Conservation (phyloP, 2,329 filamentous ascomycete species). For the Metarhizium brunneum region DNA sequence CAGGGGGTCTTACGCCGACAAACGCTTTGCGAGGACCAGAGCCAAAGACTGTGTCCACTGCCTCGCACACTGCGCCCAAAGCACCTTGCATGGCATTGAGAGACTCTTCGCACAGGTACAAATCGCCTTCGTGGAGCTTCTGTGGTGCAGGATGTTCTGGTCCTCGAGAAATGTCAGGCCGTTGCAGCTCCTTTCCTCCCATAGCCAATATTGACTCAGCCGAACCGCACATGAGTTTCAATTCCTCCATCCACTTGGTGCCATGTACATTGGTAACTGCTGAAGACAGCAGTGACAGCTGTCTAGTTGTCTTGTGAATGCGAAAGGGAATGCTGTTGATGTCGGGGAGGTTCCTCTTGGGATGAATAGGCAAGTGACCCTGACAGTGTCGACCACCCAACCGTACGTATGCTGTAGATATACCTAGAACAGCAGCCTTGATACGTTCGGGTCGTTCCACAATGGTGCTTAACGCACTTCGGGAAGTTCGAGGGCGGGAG, state of each 20-base stretch:
- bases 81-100: slow-evolving; percentile 82
- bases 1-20: slow-evolving; percentile 84
- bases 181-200: slow-evolving; percentile 67
- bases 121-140: slow-evolving; percentile 75
- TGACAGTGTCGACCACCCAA: slow-evolving; percentile 72
- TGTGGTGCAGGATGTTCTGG: slow-evolving; percentile 34
- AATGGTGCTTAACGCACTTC: slow-evolving; percentile 64
- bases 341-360: slow-evolving; percentile 43
- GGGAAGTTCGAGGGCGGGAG: slow-evolving; percentile 70
- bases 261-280: slow-evolving; percentile 90
- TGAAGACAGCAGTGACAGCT: slow-evolving; percentile 60
- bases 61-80: slow-evolving; percentile 86
- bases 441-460: slow-evolving; percentile 91
- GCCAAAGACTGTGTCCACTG: slow-evolving; percentile 73
- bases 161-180: slow-evolving; percentile 52
- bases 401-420: slow-evolving; percentile 84
- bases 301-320: slow-evolving; percentile 71
- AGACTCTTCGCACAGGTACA: slow-evolving; percentile 85
- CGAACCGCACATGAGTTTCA: slow-evolving; percentile 73
- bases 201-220: slow-evolving; percentile 70
- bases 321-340: slow-evolving; percentile 64
- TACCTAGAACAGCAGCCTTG: slow-evolving; percentile 70
- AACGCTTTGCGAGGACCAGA: slow-evolving; percentile 67
- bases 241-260: slow-evolving; percentile 83
- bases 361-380: slow-evolving; percentile 58